Conservation (phyloP, 2,329 filamentous ascomycete genomes). For the Pleomassaria siparia region DNA sequence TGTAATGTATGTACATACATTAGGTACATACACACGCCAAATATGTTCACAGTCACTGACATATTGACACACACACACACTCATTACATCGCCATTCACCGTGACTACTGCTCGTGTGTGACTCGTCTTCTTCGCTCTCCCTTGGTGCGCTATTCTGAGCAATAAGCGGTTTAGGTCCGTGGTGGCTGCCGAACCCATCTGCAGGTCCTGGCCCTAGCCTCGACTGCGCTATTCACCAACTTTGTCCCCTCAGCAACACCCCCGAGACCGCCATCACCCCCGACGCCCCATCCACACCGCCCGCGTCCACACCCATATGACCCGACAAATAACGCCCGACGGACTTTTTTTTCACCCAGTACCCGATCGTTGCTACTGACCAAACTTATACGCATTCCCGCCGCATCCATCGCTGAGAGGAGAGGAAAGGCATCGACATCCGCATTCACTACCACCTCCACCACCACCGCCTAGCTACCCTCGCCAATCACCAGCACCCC, state of each 20-base stretch:
- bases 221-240: constrained; percentile 11
- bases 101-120: not conserved
- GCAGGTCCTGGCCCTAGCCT: constrained; percentile 4
- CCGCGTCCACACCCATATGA: not conserved
- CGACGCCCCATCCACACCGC: not conserved
- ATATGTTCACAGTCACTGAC: too few relatives aligned
- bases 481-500: not conserved
- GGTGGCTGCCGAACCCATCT: constrained; percentile 5
- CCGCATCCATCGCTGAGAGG: constrained; percentile 21
- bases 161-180: constrained; percentile 3
- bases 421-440: constrained; percentile 12
- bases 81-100: too few relatives aligned
- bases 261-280: not conserved
- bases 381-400: constrained; percentile 2
- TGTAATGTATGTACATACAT: too few relatives aligned
- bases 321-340: not conserved
- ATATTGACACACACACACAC: too few relatives aligned
- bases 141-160: constrained; percentile 2
- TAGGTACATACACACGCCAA: too few relatives aligned
- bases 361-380: not conserved
- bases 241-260: constrained; percentile 10
- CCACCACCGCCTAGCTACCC: not conserved
- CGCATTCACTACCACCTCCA: constrained; percentile 4
- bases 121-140: too few relatives aligned
- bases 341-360: not conserved